Conservation (phyloP, 495 filamentous ascomycete genomes). For the Parathielavia appendiculata region DNA sequence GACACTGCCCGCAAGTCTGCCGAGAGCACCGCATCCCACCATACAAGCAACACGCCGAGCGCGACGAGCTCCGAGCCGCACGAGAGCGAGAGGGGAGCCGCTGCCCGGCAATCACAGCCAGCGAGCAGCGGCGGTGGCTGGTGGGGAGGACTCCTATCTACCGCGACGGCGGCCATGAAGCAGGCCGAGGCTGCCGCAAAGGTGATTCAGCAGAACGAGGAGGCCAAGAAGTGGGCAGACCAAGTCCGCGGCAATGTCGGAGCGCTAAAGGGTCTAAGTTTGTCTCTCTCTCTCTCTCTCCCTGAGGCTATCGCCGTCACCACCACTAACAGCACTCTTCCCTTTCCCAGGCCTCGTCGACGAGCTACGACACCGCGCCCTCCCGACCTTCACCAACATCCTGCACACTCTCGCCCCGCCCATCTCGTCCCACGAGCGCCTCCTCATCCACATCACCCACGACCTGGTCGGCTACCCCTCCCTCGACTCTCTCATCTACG, state of each 20-base stretch:
- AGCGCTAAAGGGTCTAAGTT: conserved; percentile 73
- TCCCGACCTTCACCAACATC: conserved; percentile 92
- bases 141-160: conserved; percentile 83
- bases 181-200: conserved; percentile 90
- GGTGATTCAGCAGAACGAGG: conserved; percentile 92
- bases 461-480: conserved; percentile 91
- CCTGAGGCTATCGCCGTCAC: conserved; percentile 2
- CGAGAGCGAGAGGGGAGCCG: conserved; percentile 47
- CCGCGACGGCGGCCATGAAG: conserved; percentile 79
- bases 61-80: conserved; percentile 48
- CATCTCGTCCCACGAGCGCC: conserved; percentile 94
- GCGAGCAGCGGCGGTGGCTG: conserved; percentile 57
- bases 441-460: conserved; percentile 97
- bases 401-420: conserved; percentile 92
- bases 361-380: conserved; percentile 79
- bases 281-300: neutral
- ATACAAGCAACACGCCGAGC: conserved; percentile 51
- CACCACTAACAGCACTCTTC: conserved; percentile 17
- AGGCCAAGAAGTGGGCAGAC: conserved; percentile 91
- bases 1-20: conserved; percentile 59
- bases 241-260: conserved; percentile 91
- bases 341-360: conserved; percentile 54
- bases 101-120: conserved; percentile 35
- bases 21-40: conserved; percentile 67
- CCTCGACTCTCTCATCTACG: conserved; percentile 87